A percentile compares a stretch with the other conserved stretches of the same genome.
phyloP scores from a whole-genome alignment of 2,329 filamentous ascomycete genomes.

The Fusarium nematophilum region DNA sequence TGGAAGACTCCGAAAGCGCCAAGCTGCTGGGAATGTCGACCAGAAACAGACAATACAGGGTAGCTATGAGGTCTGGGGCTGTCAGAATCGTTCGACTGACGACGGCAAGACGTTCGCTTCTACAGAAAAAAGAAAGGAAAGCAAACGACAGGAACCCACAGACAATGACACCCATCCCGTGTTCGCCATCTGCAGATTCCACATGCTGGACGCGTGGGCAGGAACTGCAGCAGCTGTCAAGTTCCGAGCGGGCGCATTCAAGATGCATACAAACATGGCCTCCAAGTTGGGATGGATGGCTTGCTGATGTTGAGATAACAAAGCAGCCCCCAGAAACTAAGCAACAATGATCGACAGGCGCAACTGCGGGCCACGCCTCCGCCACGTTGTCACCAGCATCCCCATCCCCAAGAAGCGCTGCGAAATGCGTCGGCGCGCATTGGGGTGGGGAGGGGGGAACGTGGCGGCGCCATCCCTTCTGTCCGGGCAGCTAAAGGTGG shows the following conservation, averaged over 20 bases:
- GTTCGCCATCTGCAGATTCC: constrained; percentile 14
- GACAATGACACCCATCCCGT: background rate
- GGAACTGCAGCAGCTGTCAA: constrained; percentile 6
- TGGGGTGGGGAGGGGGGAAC: background rate
- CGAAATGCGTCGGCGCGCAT: constrained; percentile 1
- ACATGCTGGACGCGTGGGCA: constrained; percentile 28
- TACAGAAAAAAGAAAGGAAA: background rate
- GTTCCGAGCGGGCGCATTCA: background rate
- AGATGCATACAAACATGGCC: constrained; percentile 3
- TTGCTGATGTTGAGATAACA: constrained; percentile 10
- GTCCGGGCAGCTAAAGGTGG: constrained; percentile 12
- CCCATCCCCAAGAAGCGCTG: no score
- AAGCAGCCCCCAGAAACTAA: background rate
- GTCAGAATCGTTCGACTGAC: constrained; percentile 11
- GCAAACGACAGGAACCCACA: background rate
- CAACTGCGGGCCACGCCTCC: constrained; percentile 7
- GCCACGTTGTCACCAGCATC: constrained; percentile 23
- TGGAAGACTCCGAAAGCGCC: constrained; percentile 1
- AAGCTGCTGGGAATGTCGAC: background rate
- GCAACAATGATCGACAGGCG: background rate
- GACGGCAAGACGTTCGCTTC: background rate
- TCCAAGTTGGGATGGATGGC: background rate
- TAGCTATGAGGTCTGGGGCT: background rate
- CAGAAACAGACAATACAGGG: constrained; percentile 2
- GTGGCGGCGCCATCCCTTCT: constrained; percentile 37